Conservation (phyloP, 345 rosid genomes). For the Eucalyptus albens region DNA sequence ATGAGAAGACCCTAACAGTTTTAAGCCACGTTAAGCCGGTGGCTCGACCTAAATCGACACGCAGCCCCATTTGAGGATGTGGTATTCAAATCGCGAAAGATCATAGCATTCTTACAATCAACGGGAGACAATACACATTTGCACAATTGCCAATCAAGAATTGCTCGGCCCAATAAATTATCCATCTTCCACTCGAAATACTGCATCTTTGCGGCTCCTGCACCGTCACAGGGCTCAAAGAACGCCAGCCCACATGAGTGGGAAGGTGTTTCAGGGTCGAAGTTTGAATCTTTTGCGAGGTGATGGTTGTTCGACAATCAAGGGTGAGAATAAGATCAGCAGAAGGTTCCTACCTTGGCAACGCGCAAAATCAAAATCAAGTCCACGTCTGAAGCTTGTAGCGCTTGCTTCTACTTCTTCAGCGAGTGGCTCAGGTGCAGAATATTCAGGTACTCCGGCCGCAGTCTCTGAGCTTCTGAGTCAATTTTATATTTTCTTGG, state of each 20-base stretch:
- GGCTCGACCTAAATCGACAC: too few relatives aligned
- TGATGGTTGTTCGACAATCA: not conserved
- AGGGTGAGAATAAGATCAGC: not conserved
- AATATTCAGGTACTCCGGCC: not conserved
- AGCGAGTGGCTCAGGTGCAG: not conserved
- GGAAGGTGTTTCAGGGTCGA: not conserved
- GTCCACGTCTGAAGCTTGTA: not conserved
- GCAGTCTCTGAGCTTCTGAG: not conserved
- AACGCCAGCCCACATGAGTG: not conserved
- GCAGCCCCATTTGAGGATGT: too few relatives aligned
- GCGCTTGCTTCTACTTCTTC: slow-evolving; percentile 1
- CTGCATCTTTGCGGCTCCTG: not conserved
- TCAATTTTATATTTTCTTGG: not conserved
- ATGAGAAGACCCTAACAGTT: too few relatives aligned
- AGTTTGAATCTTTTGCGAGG: not conserved
- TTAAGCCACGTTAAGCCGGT: too few relatives aligned
- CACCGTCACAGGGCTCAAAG: not conserved
- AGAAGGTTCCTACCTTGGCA: not conserved
- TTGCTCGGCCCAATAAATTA: not conserved
- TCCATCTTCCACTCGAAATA: not conserved
- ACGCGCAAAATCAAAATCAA: not conserved
- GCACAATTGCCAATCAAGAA: not conserved
- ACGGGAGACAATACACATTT: not conserved
- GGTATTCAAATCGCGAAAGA: too few relatives aligned
- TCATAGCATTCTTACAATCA: not conserved